Evolutionary conservation across 2,329 filamentous ascomycete genomes (phyloP).

Genomic region (Colletotrichum chlorophyti): DNA sequence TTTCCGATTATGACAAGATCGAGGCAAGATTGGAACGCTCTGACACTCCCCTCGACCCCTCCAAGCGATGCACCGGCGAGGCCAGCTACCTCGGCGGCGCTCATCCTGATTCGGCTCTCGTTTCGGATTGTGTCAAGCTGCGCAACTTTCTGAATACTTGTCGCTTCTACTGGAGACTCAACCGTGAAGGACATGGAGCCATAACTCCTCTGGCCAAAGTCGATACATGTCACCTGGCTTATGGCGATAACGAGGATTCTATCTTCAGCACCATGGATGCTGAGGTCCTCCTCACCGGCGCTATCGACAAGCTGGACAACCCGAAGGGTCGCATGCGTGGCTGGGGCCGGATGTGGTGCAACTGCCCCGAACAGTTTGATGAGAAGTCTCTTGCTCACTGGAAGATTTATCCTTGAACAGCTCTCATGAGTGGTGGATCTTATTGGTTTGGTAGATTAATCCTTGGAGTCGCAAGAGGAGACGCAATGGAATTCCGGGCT

Average conservation of each 20-base stretch:
- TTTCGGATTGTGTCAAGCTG: slow-evolving; percentile 15
- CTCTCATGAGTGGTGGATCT: background rate
- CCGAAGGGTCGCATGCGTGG: slow-evolving; percentile 3
- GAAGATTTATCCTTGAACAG: slow-evolving; percentile 3
- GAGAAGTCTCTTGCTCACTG: background rate
- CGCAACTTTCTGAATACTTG: slow-evolving; percentile 1
- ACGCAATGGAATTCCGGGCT: background rate
- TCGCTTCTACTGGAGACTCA: slow-evolving; percentile 8
- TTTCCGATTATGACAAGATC: background rate
- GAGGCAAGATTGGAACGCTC: background rate
- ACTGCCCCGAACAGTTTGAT: background rate
- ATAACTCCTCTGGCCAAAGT: slow-evolving; percentile 9
- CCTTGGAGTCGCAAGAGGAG: background rate
- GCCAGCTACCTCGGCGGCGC: slow-evolving; percentile 7
- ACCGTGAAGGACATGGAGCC: background rate
- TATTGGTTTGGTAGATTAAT: background rate
- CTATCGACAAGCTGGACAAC: slow-evolving; percentile 5
- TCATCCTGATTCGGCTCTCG: background rate
- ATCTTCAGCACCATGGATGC: slow-evolving; percentile 18
- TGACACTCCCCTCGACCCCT: slow-evolving; percentile 9
- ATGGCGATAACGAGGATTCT: background rate
- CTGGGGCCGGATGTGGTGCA: background rate
- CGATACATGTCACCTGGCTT: slow-evolving; percentile 10
- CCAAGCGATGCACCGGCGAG: slow-evolving; percentile 10
- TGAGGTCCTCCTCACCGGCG: background rate